Evolutionary conservation across 208 protist genomes (phyloP).

Genomic region (Leishmania arabica): DNA sequence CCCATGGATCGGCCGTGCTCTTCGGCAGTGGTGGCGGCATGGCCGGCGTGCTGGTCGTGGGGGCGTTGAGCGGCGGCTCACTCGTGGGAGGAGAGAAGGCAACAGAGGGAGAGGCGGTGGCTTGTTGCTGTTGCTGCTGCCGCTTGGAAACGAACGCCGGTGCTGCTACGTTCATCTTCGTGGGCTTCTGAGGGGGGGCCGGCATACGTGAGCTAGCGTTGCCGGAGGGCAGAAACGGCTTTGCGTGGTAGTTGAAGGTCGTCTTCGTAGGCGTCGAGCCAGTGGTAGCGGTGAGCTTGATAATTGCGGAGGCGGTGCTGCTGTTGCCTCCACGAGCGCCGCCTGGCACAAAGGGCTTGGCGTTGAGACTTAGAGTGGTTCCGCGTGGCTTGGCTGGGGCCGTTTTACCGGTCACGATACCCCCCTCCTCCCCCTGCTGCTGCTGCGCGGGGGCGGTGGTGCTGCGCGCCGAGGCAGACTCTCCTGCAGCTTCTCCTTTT

Average conservation of each 20-base stretch:
- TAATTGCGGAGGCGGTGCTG: not conserved
- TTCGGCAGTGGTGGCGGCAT: not conserved
- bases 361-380: slow-evolving; percentile 26
- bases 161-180: slow-evolving; percentile 20
- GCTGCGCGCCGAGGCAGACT: slow-evolving; percentile 5
- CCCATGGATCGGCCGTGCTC: slow-evolving; percentile 29
- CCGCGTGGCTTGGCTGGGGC: not conserved
- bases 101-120: not conserved
- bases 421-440: slow-evolving; percentile 22
- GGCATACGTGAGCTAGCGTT: not conserved
- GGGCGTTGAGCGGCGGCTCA: not conserved
- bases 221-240: slow-evolving; percentile 21
- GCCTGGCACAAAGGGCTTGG: slow-evolving; percentile 37
- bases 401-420: slow-evolving; percentile 1
- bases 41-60: not conserved
- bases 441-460: slow-evolving; percentile 17
- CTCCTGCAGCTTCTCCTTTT: not conserved
- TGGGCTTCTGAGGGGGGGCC: not conserved
- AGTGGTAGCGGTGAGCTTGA: not conserved
- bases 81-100: not conserved
- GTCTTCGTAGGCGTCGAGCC: slow-evolving; percentile 31
- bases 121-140: not conserved
- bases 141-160: slow-evolving; percentile 18
- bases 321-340: not conserved
- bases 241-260: slow-evolving; percentile 35